These are phyloP conservation scores for Curvularia spicifera DNA, from an alignment of 2,329 filamentous ascomycete species.

Conservation along the genomic window DNA sequence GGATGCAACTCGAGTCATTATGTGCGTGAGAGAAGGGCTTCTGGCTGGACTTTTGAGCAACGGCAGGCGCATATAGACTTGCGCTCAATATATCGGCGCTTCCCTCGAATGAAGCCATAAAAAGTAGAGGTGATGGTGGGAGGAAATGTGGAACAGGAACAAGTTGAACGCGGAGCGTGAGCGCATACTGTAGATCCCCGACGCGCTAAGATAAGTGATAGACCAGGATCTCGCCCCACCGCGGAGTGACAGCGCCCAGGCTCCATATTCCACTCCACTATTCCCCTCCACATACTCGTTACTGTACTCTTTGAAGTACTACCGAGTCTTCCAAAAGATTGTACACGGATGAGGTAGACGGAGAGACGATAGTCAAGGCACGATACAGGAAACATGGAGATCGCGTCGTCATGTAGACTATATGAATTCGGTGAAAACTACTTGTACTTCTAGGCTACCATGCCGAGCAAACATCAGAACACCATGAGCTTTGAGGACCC, in stretches of 20 bases:
- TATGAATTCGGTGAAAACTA: background rate
- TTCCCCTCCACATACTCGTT: background rate
- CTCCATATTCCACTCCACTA: background rate
- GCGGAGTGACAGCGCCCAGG: background rate
- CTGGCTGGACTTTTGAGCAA: background rate
- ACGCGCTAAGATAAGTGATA: slow-evolving; percentile 30
- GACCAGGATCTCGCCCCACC: slow-evolving; percentile 14
- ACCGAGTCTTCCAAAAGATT: background rate
- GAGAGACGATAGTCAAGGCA: background rate
- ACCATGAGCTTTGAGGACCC: background rate
- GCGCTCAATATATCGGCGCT: slow-evolving; percentile 25
- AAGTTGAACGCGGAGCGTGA: slow-evolving; percentile 18
- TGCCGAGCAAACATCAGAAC: background rate
- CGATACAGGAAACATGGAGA: background rate
- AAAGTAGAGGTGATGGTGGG: background rate
- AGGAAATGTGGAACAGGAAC: slow-evolving; percentile 5
- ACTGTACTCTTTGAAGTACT: background rate
- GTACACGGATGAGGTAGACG: background rate
- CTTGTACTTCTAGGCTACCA: background rate
- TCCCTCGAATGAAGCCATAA: slow-evolving; percentile 31
- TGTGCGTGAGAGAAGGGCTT: slow-evolving; percentile 12
- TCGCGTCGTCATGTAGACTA: background rate
- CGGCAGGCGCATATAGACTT: background rate
- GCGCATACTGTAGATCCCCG: slow-evolving; percentile 14
- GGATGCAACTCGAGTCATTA: slow-evolving; percentile 20